These are phyloP conservation scores for Ophiobolus disseminans DNA, from an alignment of 2,329 filamentous ascomycete species.

Conservation along the genomic window DNA sequence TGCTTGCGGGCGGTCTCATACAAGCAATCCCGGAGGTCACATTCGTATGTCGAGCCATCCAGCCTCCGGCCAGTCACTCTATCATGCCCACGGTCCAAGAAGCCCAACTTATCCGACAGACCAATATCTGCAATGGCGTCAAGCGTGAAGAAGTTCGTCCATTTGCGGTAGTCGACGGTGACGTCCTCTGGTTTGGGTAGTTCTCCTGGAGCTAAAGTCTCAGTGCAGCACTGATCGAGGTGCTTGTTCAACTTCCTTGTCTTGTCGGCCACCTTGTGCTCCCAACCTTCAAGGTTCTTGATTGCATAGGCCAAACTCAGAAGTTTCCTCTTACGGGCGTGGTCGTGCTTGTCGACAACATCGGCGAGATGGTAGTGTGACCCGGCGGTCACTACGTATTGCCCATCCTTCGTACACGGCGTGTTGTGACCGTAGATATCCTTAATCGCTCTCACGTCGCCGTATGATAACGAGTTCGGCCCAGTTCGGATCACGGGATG, in stretches of 20 bases:
- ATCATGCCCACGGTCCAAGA: conserved; percentile 60
- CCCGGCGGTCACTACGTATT: conserved; percentile 56
- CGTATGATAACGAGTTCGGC: conserved; percentile 42
- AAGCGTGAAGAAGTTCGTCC: conserved; percentile 64
- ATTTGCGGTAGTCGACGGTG: conserved; percentile 59
- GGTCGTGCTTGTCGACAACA: conserved; percentile 60
- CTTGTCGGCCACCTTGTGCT: conserved; percentile 63
- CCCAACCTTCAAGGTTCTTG: conserved; percentile 63
- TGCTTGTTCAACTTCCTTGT: conserved; percentile 53
- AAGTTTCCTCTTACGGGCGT: conserved; percentile 60
- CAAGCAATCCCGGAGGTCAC: conserved; percentile 59
- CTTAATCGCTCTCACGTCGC: conserved; percentile 51
- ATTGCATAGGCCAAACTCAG: conserved; percentile 60
- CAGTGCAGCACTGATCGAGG: conserved; percentile 54
- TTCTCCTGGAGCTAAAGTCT: conserved; percentile 35
- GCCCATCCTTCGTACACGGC: conserved; percentile 58
- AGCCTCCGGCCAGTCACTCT: conserved; percentile 52
- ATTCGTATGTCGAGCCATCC: conserved; percentile 56
- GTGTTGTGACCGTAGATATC: conserved; percentile 62
- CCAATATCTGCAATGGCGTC: conserved; percentile 66
- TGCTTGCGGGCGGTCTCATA: conserved; percentile 61
- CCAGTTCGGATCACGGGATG: conserved; percentile 51
- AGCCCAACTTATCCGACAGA: conserved; percentile 58
- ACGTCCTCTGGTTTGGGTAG: conserved; percentile 49
- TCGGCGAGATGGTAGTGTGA: conserved; percentile 62